Conservation (phyloP, 169 alveolate species). For the Plasmodium gallinaceum region DNA sequence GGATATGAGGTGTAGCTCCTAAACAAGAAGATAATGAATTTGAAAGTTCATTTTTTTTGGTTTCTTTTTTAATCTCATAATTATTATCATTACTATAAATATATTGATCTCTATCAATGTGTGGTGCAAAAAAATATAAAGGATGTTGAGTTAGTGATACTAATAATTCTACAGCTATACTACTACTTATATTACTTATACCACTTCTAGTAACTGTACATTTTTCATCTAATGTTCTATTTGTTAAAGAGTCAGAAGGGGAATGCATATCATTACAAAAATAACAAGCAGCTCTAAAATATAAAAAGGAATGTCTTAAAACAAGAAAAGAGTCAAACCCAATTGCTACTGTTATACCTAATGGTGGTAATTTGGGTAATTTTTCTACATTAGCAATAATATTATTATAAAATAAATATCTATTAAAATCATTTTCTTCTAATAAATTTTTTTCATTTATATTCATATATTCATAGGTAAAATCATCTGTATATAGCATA, state of each 20-base stretch:
- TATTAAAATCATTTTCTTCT: not conserved
- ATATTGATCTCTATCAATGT: slow-evolving; percentile 54
- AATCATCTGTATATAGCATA: not conserved
- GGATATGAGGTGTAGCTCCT: slow-evolving; percentile 84
- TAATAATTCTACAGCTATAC: slow-evolving; percentile 81
- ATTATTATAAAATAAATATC: slow-evolving; percentile 46
- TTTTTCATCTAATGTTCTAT: slow-evolving; percentile 82
- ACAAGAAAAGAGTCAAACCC: slow-evolving; percentile 82
- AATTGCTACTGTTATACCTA: slow-evolving; percentile 81
- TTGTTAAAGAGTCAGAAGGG: slow-evolving; percentile 49
- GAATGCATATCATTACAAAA: slow-evolving; percentile 84
- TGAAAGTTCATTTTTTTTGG: slow-evolving; percentile 14
- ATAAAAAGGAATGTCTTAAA: slow-evolving; percentile 82
- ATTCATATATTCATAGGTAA: not conserved
- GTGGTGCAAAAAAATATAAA: slow-evolving; percentile 79
- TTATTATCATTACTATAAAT: slow-evolving; percentile 9
- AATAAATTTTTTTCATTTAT: not conserved
- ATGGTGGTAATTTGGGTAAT: slow-evolving; percentile 74
- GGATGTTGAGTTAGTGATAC: slow-evolving; percentile 83
- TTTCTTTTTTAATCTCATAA: not conserved
- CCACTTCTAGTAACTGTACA: slow-evolving; percentile 84
- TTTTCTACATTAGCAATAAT: slow-evolving; percentile 23
- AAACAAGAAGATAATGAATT: slow-evolving; percentile 75
- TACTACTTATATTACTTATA: slow-evolving; percentile 81
- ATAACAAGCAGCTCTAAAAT: slow-evolving; percentile 82